Evolutionary conservation across 1,284 basidiomycete genomes (phyloP), one percentile per base, ranked within the genome.

Genomic region (Sphagnurus paluster): DNA sequence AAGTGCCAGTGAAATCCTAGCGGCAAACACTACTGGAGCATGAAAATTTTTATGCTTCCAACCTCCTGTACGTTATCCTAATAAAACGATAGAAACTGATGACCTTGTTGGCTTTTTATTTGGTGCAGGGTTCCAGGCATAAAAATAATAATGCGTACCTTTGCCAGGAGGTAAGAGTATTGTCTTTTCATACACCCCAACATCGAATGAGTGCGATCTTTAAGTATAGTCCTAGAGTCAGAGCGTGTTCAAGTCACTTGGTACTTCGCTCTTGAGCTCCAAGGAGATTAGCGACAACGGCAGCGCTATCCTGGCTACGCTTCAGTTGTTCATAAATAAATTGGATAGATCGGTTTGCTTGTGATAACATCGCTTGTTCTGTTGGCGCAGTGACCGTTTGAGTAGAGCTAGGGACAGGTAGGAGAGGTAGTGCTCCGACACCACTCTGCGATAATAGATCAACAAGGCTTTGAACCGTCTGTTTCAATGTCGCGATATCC

Each of bases 141-240:
- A n/a, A n/a, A n/a, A n/a, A n/a, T n/a, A n/a, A n/a, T n/a, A n/a
- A n/a, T n/a, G n/a, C n/a, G n/a, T n/a, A n/a, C n/a, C n/a, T n/a
- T n/a, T n/a, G n/a, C n/a, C n/a, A n/a, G n/a, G n/a, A n/a, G n/a
- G n/a, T n/a, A n/a, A n/a, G n/a, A n/a, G n/a, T n/a, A n/a, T n/a
- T n/a, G n/a, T n/a, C n/a, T n/a, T n/a, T n/a, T n/a, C n/a, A n/a
- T n/a, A n/a, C n/a, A n/a, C n/a, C n/a, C n/a, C n/a, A n/a, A n/a
- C n/a, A n/a, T n/a, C n/a, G n/a, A n/a, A n/a, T n/a, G n/a, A n/a
- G n/a, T n/a, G n/a, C n/a, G n/a, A n/a, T n/a, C n/a, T n/a, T n/a
- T n/a, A n/a, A n/a, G n/a, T n/a, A n/a, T n/a, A 90, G 56, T 43
- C 52, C 0, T 57, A 69, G 1, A 77, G 82, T 56, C 79, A 72